phyloP scores from a whole-genome alignment of 163 green algal species.

The Chloromonas sp. region DNA sequence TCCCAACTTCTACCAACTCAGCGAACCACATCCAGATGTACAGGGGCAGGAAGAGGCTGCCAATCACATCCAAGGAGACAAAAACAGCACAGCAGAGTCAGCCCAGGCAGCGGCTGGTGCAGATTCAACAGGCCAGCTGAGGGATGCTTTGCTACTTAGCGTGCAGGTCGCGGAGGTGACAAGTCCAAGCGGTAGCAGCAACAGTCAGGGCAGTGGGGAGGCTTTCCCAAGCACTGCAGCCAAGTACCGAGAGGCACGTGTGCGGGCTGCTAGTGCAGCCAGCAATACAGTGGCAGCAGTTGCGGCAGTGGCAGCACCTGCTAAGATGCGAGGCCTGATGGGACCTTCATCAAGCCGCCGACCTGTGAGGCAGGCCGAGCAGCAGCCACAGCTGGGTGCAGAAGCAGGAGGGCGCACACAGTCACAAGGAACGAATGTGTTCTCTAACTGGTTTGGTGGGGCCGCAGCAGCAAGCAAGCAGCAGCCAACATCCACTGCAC shows the following conservation, averaged over 20 bases:
- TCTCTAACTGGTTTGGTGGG: too few relatives aligned
- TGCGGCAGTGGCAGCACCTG: background rate
- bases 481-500: background rate
- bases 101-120: background rate
- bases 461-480: background rate
- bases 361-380: background rate
- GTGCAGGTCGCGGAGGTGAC: background rate
- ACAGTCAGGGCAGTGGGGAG: background rate
- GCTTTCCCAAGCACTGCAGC: background rate
- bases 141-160: background rate
- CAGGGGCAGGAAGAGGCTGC: background rate
- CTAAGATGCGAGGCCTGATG: slow-evolving; percentile 6
- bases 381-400: background rate
- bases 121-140: background rate
- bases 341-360: background rate
- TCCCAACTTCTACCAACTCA: slow-evolving; percentile 1
- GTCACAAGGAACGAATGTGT: background rate
- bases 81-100: background rate
- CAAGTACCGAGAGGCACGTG: background rate
- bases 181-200: background rate
- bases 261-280: background rate
- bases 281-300: background rate
- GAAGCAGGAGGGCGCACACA: background rate
- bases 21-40: too few relatives aligned
- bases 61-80: background rate